Percentiles rank a stretch among this genome's conserved stretches.
phyloP scores from a whole-genome alignment of 176 grass and related monocot species.

The Oryza brachyantha region DNA sequence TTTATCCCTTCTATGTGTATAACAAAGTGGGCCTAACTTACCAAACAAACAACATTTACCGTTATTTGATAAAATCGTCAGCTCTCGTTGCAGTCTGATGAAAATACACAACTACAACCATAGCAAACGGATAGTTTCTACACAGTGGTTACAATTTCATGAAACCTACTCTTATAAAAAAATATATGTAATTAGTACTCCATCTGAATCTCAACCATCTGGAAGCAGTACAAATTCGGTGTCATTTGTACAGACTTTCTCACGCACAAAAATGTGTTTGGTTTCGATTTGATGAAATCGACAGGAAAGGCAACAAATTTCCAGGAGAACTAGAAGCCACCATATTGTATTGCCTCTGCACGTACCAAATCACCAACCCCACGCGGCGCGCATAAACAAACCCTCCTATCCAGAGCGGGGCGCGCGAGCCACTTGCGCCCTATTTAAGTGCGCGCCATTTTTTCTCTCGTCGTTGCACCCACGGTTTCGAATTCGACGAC shows the following conservation, averaged over 20 bases:
- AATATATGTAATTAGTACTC: background rate
- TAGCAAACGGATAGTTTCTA: too few species aligned
- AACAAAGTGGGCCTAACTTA: too few species aligned
- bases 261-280: background rate
- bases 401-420: too few species aligned
- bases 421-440: background rate
- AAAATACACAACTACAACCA: too few species aligned
- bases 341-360: background rate
- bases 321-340: slow-evolving; percentile 3
- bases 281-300: background rate
- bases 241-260: background rate
- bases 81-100: too few species aligned
- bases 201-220: background rate
- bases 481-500: background rate
- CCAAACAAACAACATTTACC: too few species aligned
- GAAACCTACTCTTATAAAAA: too few species aligned
- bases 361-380: background rate
- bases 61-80: too few species aligned
- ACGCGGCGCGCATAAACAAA: background rate
- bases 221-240: background rate
- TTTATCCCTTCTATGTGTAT: too few species aligned
- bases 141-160: too few species aligned
- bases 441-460: background rate
- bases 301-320: background rate
- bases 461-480: background rate